Base-by-base conservation (phyloP, 306 rosid species). In the Quercus rubra region DNA sequence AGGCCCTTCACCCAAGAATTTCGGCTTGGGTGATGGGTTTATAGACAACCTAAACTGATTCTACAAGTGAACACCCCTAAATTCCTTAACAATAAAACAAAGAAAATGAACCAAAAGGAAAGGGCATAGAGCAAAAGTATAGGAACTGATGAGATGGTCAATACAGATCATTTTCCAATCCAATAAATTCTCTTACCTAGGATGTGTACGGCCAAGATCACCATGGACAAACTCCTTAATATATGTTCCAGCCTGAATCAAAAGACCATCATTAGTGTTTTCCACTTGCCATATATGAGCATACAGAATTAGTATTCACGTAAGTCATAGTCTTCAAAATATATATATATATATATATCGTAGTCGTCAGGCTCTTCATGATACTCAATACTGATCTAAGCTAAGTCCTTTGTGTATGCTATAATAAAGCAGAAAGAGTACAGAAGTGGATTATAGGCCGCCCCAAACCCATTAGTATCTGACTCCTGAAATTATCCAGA, bases 201-300 rank as follows among this genome's bases (percentile, higher is more conserved):
- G 99, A 75, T 91, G 85, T 9, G 97, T 92, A 73, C 98, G 91
- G 70, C 98, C 97, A 79, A 93, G 97, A 87, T 95, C 98, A 14
- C 99, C 97, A 70, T 92, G 98, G 59, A 93, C 96, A 77, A 93
- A 93, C 87, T 93, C 99, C 87, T 95, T 95, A 76, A 95, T 93
- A 79, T 95, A 95, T 54, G 99, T 95, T 82, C 99, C 97, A 64
- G 98, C 99, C 97, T 95, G 90, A 64, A 59, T 20, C 49, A 30
- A 84, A 56, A 84, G 14, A 38, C 4, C 71, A 55, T 8, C 9
- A 69, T 46, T 46, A 81, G 55, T 27, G 18, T 25, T 62, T 13
- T 43, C 57, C 9, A n/a, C 41, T 25, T 55, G 19, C n/a, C 21
- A 21, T 23, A 55, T 4, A 54, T 19, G 7, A 31, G 61, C 62